Conservation (phyloP, 768 basidiomycete species). For the Amanita muscaria region DNA sequence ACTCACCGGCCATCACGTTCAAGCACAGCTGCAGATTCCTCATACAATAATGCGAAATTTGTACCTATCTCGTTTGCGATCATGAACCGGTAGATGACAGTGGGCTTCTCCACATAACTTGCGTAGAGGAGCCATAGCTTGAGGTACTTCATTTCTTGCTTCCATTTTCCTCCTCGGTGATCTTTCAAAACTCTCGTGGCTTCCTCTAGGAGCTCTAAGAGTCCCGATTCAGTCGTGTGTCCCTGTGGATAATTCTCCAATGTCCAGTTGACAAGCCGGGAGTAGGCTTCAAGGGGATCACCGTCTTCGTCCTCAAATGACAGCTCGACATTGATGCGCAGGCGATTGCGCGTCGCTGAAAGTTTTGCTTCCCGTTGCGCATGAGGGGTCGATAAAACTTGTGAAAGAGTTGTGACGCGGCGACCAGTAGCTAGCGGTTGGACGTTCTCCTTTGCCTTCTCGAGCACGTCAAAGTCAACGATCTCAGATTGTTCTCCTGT, state of each 20-base stretch:
- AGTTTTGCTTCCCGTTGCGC: conserved; percentile 66
- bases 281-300: conserved; percentile 82
- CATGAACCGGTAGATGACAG: conserved; percentile 83
- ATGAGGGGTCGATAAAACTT: conserved; percentile 68
- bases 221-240: conserved; percentile 77
- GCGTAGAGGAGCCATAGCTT: conserved; percentile 95
- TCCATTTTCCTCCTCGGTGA: conserved; percentile 65
- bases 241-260: conserved; percentile 93
- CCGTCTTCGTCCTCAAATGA: conserved; percentile 76
- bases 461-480: conserved; percentile 74
- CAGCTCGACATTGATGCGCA: conserved; percentile 64
- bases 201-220: conserved; percentile 89
- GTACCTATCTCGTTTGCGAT: conserved; percentile 89
- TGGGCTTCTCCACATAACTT: conserved; percentile 82
- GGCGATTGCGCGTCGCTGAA: conserved; percentile 51
- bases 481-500: conserved; percentile 34
- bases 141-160: conserved; percentile 75
- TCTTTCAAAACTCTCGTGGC: conserved; percentile 81
- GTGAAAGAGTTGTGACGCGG: conserved; percentile 68
- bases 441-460: conserved; percentile 82
- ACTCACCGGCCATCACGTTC: conserved; percentile 76
- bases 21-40: conserved; percentile 81
- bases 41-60: conserved; percentile 72
- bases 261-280: conserved; percentile 83
- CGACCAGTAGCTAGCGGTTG: conserved; percentile 76